Percentiles rank a stretch among this genome's conserved stretches.
Evolutionary conservation across 2,329 filamentous ascomycete genomes (phyloP).

Genomic region (Penicillium sp.): DNA sequence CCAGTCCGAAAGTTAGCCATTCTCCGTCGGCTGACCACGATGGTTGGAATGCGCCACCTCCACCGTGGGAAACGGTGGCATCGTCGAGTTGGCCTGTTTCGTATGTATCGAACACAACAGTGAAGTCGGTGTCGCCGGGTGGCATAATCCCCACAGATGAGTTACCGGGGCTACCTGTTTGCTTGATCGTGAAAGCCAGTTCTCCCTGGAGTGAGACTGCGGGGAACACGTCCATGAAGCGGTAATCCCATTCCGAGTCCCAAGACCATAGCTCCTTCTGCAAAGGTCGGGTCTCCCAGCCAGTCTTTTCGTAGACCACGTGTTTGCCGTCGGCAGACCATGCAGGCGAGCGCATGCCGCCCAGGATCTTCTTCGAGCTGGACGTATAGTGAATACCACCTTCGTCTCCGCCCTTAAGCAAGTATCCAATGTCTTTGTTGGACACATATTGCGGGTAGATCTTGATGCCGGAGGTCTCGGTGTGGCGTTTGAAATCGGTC

Average conservation of each 20-base stretch:
- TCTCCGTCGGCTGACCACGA: slow-evolving; percentile 17
- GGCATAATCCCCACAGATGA: slow-evolving; percentile 20
- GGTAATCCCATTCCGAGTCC: slow-evolving; percentile 45
- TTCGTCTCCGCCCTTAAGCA: slow-evolving; percentile 22
- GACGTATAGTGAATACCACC: slow-evolving; percentile 30
- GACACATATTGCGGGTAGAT: slow-evolving; percentile 34
- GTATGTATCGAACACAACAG: neutral
- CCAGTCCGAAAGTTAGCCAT: slow-evolving; percentile 35
- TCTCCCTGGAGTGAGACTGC: slow-evolving; percentile 10
- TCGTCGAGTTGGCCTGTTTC: slow-evolving; percentile 6
- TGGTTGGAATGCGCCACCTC: slow-evolving; percentile 43
- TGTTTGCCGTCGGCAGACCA: slow-evolving; percentile 40
- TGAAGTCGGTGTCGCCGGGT: slow-evolving; percentile 23
- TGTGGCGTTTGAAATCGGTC: slow-evolving; percentile 23
- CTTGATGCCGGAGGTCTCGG: slow-evolving; percentile 34
- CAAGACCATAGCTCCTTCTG: slow-evolving; percentile 43
- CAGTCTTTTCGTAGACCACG: slow-evolving; percentile 27
- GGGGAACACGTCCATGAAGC: slow-evolving; percentile 48
- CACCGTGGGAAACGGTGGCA: slow-evolving; percentile 25
- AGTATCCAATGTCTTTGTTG: slow-evolving; percentile 28
- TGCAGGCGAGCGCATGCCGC: slow-evolving; percentile 19
- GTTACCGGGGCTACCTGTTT: slow-evolving; percentile 29
- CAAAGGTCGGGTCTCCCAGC: slow-evolving; percentile 28
- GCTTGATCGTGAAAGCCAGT: slow-evolving; percentile 43
- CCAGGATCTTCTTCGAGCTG: slow-evolving; percentile 11